Evolutionary conservation across 2,329 filamentous ascomycete species (phyloP).

Genomic region (Clonostachys byssicola): DNA sequence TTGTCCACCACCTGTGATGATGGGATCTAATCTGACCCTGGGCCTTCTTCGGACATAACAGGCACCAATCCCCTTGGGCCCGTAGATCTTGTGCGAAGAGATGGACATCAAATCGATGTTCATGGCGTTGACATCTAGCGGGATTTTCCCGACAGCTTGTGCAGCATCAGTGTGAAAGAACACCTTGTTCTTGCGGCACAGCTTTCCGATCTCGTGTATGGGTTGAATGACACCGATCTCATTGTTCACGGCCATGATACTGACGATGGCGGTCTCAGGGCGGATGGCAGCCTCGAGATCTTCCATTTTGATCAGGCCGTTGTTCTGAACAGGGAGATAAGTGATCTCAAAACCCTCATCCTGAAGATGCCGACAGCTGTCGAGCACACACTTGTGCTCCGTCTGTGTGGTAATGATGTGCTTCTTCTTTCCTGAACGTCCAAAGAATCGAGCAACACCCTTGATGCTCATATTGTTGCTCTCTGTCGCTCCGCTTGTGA

Average conservation of each 20-base stretch:
- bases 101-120: conserved; percentile 99
- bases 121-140: conserved; percentile 94
- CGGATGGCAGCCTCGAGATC: conserved; percentile 85
- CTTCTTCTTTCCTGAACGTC: conserved; percentile 90
- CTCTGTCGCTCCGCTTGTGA: conserved; percentile 96
- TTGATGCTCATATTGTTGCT: conserved; percentile 99
- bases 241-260: conserved; percentile 99
- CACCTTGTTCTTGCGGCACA: conserved; percentile 87
- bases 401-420: conserved; percentile 98
- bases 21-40: conserved; percentile 87
- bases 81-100: conserved; percentile 97
- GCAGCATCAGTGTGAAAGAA: conserved; percentile 98
- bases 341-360: conserved; percentile 96
- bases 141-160: conserved; percentile 98
- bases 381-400: conserved; percentile 97
- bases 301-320: conserved; percentile 80
- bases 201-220: conserved; percentile 83
- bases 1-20: conserved; percentile 95
- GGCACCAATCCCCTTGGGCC: conserved; percentile 93
- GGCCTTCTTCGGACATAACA: conserved; percentile 93
- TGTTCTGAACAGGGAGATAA: conserved; percentile 86
- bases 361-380: conserved; percentile 94
- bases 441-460: conserved; percentile 94
- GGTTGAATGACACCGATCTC: conserved; percentile 99
- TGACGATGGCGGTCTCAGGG: conserved; percentile 87